These are phyloP conservation scores for Lentithecium fluviatile DNA, from an alignment of 495 filamentous ascomycete species.

Conservation along the genomic window DNA sequence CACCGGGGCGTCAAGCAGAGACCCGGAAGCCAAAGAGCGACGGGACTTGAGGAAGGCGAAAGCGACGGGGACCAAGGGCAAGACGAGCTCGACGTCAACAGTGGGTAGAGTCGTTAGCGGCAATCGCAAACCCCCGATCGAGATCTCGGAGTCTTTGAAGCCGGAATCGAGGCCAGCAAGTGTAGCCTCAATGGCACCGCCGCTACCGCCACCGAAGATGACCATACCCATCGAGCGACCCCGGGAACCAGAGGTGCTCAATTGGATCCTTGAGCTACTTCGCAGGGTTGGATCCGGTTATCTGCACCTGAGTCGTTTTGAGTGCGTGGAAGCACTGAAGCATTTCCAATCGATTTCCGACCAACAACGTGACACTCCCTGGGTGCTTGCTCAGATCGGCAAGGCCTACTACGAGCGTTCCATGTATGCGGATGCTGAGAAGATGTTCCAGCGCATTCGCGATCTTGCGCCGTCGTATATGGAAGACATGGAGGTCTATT, in stretches of 20 bases:
- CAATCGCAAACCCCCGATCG: constrained; percentile 68
- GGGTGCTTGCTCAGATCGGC: constrained; percentile 87
- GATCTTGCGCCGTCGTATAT: constrained; percentile 72
- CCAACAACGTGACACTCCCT: constrained; percentile 87
- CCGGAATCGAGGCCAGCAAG: constrained; percentile 49
- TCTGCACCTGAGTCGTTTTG: constrained; percentile 71
- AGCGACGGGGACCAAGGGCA: constrained; percentile 60
- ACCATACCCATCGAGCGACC: constrained; percentile 15
- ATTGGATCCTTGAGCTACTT: constrained; percentile 76
- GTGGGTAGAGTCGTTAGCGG: constrained; percentile 86
- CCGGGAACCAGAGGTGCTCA: constrained; percentile 67
- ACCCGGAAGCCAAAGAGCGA: constrained; percentile 56
- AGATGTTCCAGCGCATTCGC: constrained; percentile 73
- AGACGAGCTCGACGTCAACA: constrained; percentile 56
- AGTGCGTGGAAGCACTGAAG: constrained; percentile 70
- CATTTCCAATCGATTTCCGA: constrained; percentile 66
- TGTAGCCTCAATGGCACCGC: constrained; percentile 3
- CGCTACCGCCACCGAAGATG: constrained; percentile 26
- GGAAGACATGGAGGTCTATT: constrained; percentile 96
- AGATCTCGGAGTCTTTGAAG: constrained; percentile 63
- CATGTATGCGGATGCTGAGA: constrained; percentile 79
- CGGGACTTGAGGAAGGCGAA: constrained; percentile 77
- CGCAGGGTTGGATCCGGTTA: constrained; percentile 79
- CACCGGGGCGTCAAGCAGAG: constrained; percentile 45
- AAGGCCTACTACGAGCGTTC: constrained; percentile 86